Evolutionary conservation across 331 rosid species (phyloP).

Genomic region (Telfairia occidentalis): DNA sequence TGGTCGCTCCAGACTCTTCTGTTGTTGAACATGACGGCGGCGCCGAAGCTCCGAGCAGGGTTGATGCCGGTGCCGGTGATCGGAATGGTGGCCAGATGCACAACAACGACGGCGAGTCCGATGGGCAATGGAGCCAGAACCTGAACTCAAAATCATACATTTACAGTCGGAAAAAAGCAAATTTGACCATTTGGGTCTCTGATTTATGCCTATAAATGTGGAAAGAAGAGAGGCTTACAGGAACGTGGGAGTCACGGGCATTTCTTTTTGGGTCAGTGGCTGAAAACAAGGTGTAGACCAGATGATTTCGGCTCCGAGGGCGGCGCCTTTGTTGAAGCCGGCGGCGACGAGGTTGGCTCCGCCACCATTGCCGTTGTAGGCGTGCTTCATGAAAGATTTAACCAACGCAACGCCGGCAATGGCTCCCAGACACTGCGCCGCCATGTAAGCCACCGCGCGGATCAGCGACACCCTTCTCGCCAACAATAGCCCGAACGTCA

Average conservation of each 20-base stretch:
- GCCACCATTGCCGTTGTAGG: neutral
- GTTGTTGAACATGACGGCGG: neutral
- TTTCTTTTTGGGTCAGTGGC: slow-evolving; percentile 6
- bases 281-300: slow-evolving; percentile 3
- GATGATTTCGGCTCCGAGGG: slow-evolving; percentile 3
- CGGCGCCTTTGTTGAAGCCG: neutral
- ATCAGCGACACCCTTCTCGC: neutral
- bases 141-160: neutral
- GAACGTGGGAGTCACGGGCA: slow-evolving; percentile 2
- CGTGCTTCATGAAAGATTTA: neutral
- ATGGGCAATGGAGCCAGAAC: slow-evolving; percentile 11
- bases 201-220: neutral
- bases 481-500: slow-evolving; percentile 5
- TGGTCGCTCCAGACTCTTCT: neutral
- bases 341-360: neutral
- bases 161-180: too few relatives aligned
- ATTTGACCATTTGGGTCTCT: too few relatives aligned
- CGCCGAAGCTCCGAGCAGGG: neutral
- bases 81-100: neutral
- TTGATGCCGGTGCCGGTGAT: neutral
- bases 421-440: slow-evolving; percentile 6
- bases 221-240: neutral
- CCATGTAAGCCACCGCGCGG: slow-evolving; percentile 4
- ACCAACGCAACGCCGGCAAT: slow-evolving; percentile 2
- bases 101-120: neutral